Percentiles rank a stretch among this genome's conserved stretches.
phyloP scores from a whole-genome alignment of 2,329 filamentous ascomycete species.

The Aspergillus ibericus region DNA sequence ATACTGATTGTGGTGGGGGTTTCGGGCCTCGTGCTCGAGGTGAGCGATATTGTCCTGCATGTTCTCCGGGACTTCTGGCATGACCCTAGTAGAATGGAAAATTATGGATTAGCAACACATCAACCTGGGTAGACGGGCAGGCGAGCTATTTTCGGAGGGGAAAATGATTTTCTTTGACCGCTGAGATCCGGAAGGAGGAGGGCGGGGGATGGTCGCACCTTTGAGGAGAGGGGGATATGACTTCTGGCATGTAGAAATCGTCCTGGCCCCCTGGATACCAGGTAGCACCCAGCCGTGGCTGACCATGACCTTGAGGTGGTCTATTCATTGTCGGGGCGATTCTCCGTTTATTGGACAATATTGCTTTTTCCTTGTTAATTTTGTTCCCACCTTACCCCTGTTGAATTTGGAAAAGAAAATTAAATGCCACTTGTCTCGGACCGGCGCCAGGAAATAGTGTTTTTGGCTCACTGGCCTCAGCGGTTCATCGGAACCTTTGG shows the following conservation, averaged over 20 bases:
- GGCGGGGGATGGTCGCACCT: constrained; percentile 50
- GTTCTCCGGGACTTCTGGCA: constrained; percentile 92
- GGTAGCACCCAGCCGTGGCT: constrained; percentile 57
- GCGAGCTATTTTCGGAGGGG: constrained; percentile 2
- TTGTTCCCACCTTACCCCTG: constrained; percentile 15
- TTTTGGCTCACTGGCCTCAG: constrained; percentile 9
- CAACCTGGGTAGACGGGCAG: constrained; percentile 13
- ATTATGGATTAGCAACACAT: constrained; percentile 26
- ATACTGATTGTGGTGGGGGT: constrained; percentile 47
- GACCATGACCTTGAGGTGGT: constrained; percentile 40
- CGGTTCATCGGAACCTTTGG: constrained; percentile 7
- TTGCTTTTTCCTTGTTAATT: constrained; percentile 14
- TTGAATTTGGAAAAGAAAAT: constrained; percentile 3
- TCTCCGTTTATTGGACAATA: constrained; percentile 10
- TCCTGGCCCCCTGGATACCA: constrained; percentile 68
- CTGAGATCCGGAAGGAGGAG: constrained; percentile 2
- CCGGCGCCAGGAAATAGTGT: constrained; percentile 7
- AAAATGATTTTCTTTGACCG: constrained; percentile 6
- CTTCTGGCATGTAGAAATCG: constrained; percentile 68
- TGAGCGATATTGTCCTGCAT: constrained; percentile 93
- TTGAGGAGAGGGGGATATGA: constrained; percentile 70
- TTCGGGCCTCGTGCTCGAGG: constrained; percentile 74
- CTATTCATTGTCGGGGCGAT: constrained; percentile 34
- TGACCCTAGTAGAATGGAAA: constrained; percentile 61
- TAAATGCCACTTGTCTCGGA: constrained; percentile 1